phyloP scores from a whole-genome alignment of 768 basidiomycete genomes.

The Mycena rebaudengoi region DNA sequence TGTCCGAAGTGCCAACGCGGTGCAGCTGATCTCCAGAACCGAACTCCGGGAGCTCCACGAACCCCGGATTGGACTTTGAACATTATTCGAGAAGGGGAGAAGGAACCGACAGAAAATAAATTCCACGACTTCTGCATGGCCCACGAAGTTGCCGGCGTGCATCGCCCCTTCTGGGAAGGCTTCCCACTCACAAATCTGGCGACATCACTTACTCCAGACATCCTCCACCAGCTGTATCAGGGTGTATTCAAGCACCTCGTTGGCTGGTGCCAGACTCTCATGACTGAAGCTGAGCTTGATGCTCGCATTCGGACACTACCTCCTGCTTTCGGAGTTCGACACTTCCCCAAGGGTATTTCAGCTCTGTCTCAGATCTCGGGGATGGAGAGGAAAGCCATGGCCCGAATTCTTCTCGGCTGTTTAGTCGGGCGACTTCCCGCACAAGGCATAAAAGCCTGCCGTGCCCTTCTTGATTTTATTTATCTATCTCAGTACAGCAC shows the following conservation, averaged over 20 bases:
- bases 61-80: conserved; percentile 3
- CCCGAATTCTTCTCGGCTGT: conserved; percentile 38
- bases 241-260: conserved; percentile 49
- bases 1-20: conserved; percentile 34
- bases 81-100: not conserved
- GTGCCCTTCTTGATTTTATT: conserved; percentile 41
- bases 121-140: conserved; percentile 14
- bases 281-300: conserved; percentile 35
- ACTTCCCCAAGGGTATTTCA: conserved; percentile 51
- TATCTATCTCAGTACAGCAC: conserved; percentile 36
- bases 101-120: not conserved
- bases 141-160: conserved; percentile 14
- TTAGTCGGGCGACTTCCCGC: conserved; percentile 29
- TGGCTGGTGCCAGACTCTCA: conserved; percentile 33
- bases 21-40: conserved; percentile 17
- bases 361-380: conserved; percentile 48
- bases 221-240: conserved; percentile 51
- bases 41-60: not conserved
- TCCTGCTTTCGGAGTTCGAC: conserved; percentile 34
- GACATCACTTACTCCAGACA: conserved; percentile 41
- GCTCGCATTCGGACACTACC: conserved; percentile 28
- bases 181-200: conserved; percentile 44
- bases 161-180: conserved; percentile 42
- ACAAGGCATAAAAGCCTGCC: conserved; percentile 21
- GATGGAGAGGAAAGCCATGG: conserved; percentile 44